phyloP scores from a whole-genome alignment of 2,329 filamentous ascomycete genomes.

The Thelonectria discophora region DNA sequence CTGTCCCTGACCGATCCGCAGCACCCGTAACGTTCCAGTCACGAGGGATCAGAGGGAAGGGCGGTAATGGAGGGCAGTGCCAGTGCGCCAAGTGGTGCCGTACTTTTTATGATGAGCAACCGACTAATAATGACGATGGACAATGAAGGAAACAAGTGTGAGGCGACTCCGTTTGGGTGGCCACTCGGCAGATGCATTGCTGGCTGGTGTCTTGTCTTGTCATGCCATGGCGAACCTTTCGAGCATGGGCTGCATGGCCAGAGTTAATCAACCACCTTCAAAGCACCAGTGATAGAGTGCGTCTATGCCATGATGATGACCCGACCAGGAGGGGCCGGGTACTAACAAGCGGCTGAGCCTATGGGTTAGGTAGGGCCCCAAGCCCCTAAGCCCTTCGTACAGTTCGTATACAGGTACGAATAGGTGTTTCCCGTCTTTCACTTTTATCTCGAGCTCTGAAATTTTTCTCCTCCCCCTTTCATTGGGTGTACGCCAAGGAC shows the following conservation, averaged over 20 bases:
- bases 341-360: constrained; percentile 20
- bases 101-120: constrained; percentile 38
- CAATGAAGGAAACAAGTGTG: constrained; percentile 19
- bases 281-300: constrained; percentile 17
- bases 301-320: constrained; percentile 12
- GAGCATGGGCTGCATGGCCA: constrained; percentile 23
- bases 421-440: constrained; percentile 5
- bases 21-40: constrained; percentile 13
- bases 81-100: constrained; percentile 16
- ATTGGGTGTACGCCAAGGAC: constrained; percentile 13
- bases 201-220: constrained; percentile 14
- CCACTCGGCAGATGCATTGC: constrained; percentile 17
- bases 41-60: not conserved
- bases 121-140: constrained; percentile 39
- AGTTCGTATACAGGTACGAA: not conserved
- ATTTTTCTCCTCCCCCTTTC: constrained; percentile 12
- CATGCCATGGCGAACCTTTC: constrained; percentile 15
- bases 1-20: constrained; percentile 21
- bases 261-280: constrained; percentile 20
- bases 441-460: constrained; percentile 2
- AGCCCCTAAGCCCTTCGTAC: not conserved
- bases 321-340: constrained; percentile 17
- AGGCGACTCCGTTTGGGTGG: constrained; percentile 3
- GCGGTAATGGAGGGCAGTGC: constrained; percentile 16
- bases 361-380: constrained; percentile 19